Base-by-base conservation (phyloP, 768 basidiomycete species). In the Suillus bovinus region DNA sequence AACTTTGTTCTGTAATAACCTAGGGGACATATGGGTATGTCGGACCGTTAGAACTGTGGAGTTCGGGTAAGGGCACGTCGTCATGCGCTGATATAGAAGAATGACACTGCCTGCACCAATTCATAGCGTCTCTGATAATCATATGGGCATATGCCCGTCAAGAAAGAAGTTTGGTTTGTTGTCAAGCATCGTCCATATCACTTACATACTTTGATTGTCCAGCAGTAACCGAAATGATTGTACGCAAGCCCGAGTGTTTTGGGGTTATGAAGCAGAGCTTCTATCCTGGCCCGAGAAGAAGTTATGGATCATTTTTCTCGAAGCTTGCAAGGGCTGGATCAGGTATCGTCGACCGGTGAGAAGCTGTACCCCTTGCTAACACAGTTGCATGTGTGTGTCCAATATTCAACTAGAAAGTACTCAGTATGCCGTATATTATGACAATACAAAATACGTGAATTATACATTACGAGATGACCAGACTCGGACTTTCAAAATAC, bases 401-500 rank as follows among this genome's bases (percentile, higher is more conserved):
- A 14, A 24, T 9, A 27, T 47, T 24, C 24, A 16, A 22, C 44
- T 22, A 6, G 13, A 1, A 46, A 13, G 22, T 46, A 13, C 22
- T 46, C 22, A 46, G 44, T 47, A 27, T 27, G 47, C 13, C 1
- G n/a, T 0, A 22, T 22, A 16, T 47, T 22, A 16, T 47, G 47
- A 22, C 22, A 22, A 34, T 47, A 47, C 44, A 13, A 46, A 46
- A 27, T 27, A 47, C 14, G 24, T 47, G 47, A 29, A 29, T 17
- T 86, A 70, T 83, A 85, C 72, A 72, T 88, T 54, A 84, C 78
- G 4, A 87, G 24, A 87, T 71, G 75, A 75, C 61, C 73, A 84
- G 34, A 77, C 85, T n/a, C n/a, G 14, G 76, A 79, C 52, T 84
- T 81, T 72, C 0, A 49, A 49, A 49, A 49, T 49, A 29, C 27